Percentiles rank a stretch among this genome's conserved stretches.
Evolutionary conservation across 1,284 basidiomycete species (phyloP).

Genomic region (Puccinia coronata): DNA sequence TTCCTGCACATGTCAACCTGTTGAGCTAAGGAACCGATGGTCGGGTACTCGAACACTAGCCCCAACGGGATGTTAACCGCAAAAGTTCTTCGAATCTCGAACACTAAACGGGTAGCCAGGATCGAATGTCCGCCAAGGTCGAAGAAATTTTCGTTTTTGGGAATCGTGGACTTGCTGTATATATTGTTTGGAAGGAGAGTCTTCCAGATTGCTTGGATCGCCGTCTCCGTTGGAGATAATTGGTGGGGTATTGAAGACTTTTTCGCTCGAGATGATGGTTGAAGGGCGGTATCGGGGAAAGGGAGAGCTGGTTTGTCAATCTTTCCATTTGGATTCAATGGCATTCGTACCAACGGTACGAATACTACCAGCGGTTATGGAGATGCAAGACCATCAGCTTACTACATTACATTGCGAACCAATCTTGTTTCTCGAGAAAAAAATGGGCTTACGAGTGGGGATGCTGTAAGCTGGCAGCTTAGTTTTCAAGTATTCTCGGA

Average conservation of each 20-base stretch:
- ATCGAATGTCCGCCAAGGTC: conserved; percentile 99
- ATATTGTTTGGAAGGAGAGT: conserved; percentile 79
- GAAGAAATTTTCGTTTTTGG: conserved; percentile 93
- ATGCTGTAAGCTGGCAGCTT: conserved; percentile 93
- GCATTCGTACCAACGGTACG: conserved; percentile 91
- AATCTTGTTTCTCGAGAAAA: neutral
- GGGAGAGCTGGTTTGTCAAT: conserved; percentile 98
- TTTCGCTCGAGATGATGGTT: conserved; percentile 61
- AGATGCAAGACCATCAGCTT: conserved; percentile 5
- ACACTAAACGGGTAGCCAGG: conserved; percentile 92
- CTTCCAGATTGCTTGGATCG: conserved; percentile 79
- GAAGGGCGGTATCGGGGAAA: conserved; percentile 94
- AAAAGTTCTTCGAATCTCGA: conserved; percentile 91
- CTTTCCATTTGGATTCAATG: conserved; percentile 98
- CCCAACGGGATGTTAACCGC: conserved; percentile 89
- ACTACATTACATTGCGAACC: conserved; percentile 17
- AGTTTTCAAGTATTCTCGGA: conserved; percentile 93
- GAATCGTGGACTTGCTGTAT: conserved; percentile 65
- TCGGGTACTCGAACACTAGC: conserved; percentile 88
- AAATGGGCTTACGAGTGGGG: conserved; percentile 69
- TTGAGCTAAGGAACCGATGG: conserved; percentile 74
- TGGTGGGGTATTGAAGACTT: conserved; percentile 55
- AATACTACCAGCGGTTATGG: conserved; percentile 68
- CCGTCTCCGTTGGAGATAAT: conserved; percentile 73
- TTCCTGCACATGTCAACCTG: conserved; percentile 77